Evolutionary conservation across 106 monocot genomes (phyloP).

Genomic region (Platanthera guangdongensis): DNA sequence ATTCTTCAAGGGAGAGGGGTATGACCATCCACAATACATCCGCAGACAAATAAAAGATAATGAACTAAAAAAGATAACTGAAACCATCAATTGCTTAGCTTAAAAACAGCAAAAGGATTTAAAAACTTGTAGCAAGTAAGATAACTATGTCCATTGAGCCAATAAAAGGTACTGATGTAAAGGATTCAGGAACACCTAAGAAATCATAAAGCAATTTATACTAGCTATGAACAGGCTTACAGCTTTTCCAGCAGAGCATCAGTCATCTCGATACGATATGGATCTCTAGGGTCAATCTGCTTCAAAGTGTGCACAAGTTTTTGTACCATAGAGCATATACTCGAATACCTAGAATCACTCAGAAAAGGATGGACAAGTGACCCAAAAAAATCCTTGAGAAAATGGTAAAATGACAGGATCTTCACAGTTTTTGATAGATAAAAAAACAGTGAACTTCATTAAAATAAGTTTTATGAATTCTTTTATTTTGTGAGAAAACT

Average conservation of each 20-base stretch:
- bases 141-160: not conserved
- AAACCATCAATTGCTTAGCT: not conserved
- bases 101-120: not conserved
- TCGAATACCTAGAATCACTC: constrained; percentile 53
- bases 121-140: not conserved
- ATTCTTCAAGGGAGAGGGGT: not conserved
- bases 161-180: not conserved
- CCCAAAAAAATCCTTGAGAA: too few species aligned
- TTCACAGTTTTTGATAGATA: too few species aligned
- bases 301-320: too few species aligned
- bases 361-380: too few species aligned
- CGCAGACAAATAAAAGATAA: not conserved
- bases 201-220: not conserved
- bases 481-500: too few species aligned
- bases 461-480: too few species aligned
- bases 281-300: too few species aligned
- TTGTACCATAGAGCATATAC: constrained; percentile 74
- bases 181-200: not conserved
- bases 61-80: not conserved
- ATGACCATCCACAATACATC: not conserved
- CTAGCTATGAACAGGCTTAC: too few species aligned
- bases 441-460: too few species aligned
- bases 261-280: too few species aligned
- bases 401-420: too few species aligned
- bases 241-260: too few species aligned